Evolutionary conservation across 2,329 filamentous ascomycete species (phyloP).

Genomic region (Cladosporium oxysporum): DNA sequence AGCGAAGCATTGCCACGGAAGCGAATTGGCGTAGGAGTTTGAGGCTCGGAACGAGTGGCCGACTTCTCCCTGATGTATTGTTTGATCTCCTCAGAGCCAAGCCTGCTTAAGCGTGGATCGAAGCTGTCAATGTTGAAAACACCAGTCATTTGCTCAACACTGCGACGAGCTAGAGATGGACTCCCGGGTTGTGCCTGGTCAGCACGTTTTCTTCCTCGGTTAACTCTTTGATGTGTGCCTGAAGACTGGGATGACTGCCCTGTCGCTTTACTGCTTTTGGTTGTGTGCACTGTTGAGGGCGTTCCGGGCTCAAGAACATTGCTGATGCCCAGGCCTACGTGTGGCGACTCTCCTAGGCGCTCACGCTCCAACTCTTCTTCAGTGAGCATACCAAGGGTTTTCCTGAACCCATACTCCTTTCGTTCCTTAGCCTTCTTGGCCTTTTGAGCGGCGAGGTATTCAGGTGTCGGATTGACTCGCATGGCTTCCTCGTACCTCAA

Average conservation of each 20-base stretch:
- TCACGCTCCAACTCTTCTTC: slow-evolving; percentile 10
- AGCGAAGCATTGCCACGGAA: background rate
- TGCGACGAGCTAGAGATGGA: background rate
- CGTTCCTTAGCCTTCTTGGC: background rate
- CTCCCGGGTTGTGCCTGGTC: background rate
- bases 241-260: background rate
- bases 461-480: slow-evolving; percentile 5
- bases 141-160: slow-evolving; percentile 11
- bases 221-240: background rate
- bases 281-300: background rate
- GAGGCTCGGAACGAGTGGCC: background rate
- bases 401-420: slow-evolving; percentile 14
- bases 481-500: slow-evolving; percentile 1
- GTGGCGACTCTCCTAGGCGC: background rate
- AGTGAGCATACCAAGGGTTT: slow-evolving; percentile 10
- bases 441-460: background rate
- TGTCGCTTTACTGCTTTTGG: background rate
- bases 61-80: slow-evolving; percentile 3
- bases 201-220: background rate
- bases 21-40: background rate
- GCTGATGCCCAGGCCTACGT: slow-evolving; percentile 6
- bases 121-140: slow-evolving; percentile 11
- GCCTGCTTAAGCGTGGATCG: slow-evolving; percentile 11
- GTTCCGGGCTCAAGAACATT: background rate
- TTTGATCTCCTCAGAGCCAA: slow-evolving; percentile 13